These are phyloP conservation scores for Pyrenophora tritici-repentis DNA, from an alignment of 2,329 filamentous ascomycete genomes.

Conservation along the genomic window DNA sequence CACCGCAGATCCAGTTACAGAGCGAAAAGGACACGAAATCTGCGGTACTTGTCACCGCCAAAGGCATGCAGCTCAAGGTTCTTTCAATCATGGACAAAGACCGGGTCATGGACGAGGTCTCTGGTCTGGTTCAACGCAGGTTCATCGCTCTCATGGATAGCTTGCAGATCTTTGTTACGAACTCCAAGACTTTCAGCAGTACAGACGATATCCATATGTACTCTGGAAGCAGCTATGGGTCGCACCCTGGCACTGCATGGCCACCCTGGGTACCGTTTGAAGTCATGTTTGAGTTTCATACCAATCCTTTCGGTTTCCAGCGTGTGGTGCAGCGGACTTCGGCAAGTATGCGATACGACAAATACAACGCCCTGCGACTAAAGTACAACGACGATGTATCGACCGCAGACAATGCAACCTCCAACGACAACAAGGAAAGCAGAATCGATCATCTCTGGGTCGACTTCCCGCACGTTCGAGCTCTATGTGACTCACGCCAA, in stretches of 20 bases:
- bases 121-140: conserved; percentile 89
- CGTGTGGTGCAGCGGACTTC: conserved; percentile 96
- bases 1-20: conserved; percentile 95
- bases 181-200: conserved; percentile 83
- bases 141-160: conserved; percentile 97
- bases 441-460: conserved; percentile 97
- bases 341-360: conserved; percentile 91
- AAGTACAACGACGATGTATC: conserved; percentile 97
- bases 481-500: conserved; percentile 95
- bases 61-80: conserved; percentile 97
- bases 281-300: conserved; percentile 95
- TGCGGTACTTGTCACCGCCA: conserved; percentile 93
- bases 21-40: conserved; percentile 98
- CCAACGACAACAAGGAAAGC: conserved; percentile 66
- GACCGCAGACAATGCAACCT: conserved; percentile 59
- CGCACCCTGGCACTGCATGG: conserved; percentile 83
- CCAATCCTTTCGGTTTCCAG: conserved; percentile 96
- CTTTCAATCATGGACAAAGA: conserved; percentile 98
- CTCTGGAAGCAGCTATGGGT: conserved; percentile 90
- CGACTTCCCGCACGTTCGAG: conserved; percentile 90
- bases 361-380: conserved; percentile 94
- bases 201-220: conserved; percentile 89
- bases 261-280: conserved; percentile 98
- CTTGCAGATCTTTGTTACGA: conserved; percentile 96
- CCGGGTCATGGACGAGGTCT: conserved; percentile 87